Percentiles rank a stretch among this genome's conserved stretches.
Evolutionary conservation across 768 basidiomycete species (phyloP).

Genomic region (Amanita fuliginea): DNA sequence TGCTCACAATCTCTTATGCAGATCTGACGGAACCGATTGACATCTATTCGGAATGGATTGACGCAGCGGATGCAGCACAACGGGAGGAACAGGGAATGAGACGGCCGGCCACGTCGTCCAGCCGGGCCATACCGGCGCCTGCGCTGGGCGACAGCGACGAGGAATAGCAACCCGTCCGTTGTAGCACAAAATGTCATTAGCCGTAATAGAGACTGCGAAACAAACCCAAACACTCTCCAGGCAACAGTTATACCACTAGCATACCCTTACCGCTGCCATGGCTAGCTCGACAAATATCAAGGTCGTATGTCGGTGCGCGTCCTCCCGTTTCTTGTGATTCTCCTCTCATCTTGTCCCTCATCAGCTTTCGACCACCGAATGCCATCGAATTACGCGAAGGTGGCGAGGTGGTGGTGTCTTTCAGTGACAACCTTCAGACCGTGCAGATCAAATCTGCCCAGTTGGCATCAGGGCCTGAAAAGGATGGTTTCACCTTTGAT

Average conservation of each 20-base stretch:
- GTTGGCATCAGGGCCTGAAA: constrained; percentile 75
- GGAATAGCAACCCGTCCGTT: constrained; percentile 16
- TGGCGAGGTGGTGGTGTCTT: constrained; percentile 81
- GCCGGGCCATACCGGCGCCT: constrained; percentile 34
- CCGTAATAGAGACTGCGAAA: constrained; percentile 11
- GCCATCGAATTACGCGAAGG: constrained; percentile 82
- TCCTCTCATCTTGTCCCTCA: constrained; percentile 7
- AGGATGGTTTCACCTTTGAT: constrained; percentile 96
- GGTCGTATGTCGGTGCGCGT: constrained; percentile 92
- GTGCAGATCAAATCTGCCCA: constrained; percentile 68
- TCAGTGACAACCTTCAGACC: constrained; percentile 78
- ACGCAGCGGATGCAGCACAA: constrained; percentile 78
- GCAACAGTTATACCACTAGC: constrained; percentile 6
- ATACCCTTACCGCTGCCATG: constrained; percentile 23
- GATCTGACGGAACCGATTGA: constrained; percentile 83
- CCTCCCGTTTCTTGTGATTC: constrained; percentile 3
- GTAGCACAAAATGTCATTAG: constrained; percentile 5
- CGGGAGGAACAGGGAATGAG: constrained; percentile 42
- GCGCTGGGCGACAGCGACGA: constrained; percentile 39
- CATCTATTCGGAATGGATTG: constrained; percentile 89
- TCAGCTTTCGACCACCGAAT: constrained; percentile 92
- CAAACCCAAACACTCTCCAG: constrained; percentile 15
- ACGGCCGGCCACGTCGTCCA: constrained; percentile 48
- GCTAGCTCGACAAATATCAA: constrained; percentile 89
- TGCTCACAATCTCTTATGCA: constrained; percentile 20